These are phyloP conservation scores for Phylloporus sp. DNA, from an alignment of 768 basidiomycete species.

Conservation along the genomic window DNA sequence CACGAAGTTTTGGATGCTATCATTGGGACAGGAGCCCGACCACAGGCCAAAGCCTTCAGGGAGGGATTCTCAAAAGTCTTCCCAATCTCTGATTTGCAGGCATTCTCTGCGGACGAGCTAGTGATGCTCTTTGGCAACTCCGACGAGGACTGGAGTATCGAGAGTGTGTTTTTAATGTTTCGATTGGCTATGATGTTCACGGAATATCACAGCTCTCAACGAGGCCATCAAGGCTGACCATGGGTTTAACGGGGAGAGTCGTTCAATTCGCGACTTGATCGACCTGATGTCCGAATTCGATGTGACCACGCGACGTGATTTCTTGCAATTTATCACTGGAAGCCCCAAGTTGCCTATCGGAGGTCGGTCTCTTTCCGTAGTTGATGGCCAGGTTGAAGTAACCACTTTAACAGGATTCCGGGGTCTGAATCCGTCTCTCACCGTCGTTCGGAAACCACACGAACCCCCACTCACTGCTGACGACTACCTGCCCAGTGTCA, in stretches of 20 bases:
- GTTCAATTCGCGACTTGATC: constrained; percentile 82
- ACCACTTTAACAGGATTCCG: constrained; percentile 67
- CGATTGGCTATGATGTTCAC: neutral
- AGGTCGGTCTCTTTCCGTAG: constrained; percentile 47
- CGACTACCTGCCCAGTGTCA: constrained; percentile 94
- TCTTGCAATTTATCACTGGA: constrained; percentile 95
- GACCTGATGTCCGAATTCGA: constrained; percentile 86
- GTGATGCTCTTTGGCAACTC: constrained; percentile 93
- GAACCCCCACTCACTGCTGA: constrained; percentile 88
- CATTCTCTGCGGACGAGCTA: constrained; percentile 93
- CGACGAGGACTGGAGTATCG: constrained; percentile 94
- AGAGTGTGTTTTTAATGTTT: constrained; percentile 57
- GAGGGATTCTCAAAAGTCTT: constrained; percentile 97
- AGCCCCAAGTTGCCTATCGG: constrained; percentile 96
- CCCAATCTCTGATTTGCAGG: constrained; percentile 83
- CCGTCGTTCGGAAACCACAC: constrained; percentile 95
- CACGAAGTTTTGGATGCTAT: constrained; percentile 84
- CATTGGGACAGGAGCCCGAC: constrained; percentile 70
- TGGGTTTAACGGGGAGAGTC: constrained; percentile 94
- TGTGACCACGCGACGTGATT: constrained; percentile 69
- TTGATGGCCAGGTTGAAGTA: neutral
- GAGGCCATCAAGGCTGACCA: constrained; percentile 97
- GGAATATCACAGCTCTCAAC: constrained; percentile 57
- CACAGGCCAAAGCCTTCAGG: constrained; percentile 87
- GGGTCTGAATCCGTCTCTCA: constrained; percentile 88